A percentile compares a stretch with the other conserved stretches of the same genome.
phyloP scores from a whole-genome alignment of 2,329 filamentous ascomycete genomes.

The Aspergillus jensenii region DNA sequence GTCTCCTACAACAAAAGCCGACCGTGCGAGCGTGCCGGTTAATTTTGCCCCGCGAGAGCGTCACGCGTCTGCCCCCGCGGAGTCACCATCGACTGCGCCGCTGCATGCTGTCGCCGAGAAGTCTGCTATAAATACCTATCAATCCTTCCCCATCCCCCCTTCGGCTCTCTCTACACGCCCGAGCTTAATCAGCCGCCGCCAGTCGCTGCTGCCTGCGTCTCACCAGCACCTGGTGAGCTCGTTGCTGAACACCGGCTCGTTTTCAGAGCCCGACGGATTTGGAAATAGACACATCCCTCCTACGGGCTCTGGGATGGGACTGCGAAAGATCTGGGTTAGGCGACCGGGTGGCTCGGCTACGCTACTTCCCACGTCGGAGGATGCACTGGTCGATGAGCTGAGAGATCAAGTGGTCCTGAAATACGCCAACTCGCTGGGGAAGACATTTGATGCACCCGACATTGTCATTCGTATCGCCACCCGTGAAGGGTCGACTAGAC shows the following conservation, averaged over 20 bases:
- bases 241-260: conserved; percentile 30
- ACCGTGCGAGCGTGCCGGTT: conserved; percentile 20
- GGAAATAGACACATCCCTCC: conserved; percentile 19
- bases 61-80: conserved; percentile 14
- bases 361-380: conserved; percentile 77
- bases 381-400: conserved; percentile 91
- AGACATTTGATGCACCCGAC: conserved; percentile 87
- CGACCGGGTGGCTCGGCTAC: conserved; percentile 83
- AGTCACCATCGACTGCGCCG: conserved; percentile 25
- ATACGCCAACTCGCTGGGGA: conserved; percentile 89
- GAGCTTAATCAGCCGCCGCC: conserved; percentile 35
- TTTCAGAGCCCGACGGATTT: conserved; percentile 23
- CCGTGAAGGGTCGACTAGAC: conserved; percentile 56
- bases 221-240: conserved; percentile 40
- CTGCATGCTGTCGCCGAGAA: conserved; percentile 31
- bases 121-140: conserved; percentile 14
- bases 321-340: conserved; percentile 90
- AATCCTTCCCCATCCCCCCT: conserved; percentile 13
- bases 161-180: conserved; percentile 30
- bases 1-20: conserved; percentile 6
- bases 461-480: conserved; percentile 74
- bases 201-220: conserved; percentile 41
- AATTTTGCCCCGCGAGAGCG: conserved; percentile 16
- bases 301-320: conserved; percentile 35
- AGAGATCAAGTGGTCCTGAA: conserved; percentile 89